Evolutionary conservation across 805 yeast genomes (phyloP), one percentile per base, ranked within the genome.

Genomic region (Nakazawaea wickerhamii): DNA sequence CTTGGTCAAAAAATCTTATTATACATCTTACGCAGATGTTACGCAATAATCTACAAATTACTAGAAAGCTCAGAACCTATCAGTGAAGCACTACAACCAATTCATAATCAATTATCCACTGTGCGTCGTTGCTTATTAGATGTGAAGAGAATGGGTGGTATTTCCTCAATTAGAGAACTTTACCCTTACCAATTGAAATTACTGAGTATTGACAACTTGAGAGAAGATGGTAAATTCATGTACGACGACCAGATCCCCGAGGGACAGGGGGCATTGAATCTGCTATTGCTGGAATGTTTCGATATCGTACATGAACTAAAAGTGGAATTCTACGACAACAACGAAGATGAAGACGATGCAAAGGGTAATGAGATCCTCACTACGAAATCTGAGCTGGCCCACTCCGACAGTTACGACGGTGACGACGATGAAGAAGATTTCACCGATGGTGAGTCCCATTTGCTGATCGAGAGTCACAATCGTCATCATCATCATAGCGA

Each of bases 111-210:
- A 64, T 65, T 93, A 48, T 77, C 87, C 9, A 93, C 99, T 0
- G 95, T 91, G 14, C 78, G 95, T 51, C 75, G 95, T 52, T 93
- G 98, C 59, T 64, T 93, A 37, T 67, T 89, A 46, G 98, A 93
- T 53, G 82, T 93, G 47, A 87, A 87, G 64, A 73, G 95, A 58
- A 81, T 89, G 74, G 97, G 96, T 36, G 98, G 98, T 4, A 74
- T 93, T 37, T 81, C 84, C 43, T 82, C 84, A 44, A 75, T 85
- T 48, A 76, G 98, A 49, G 99, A 93, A 58, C 69, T 93, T 42
- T 93, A 90, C 56, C 99, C 99, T 5, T 93, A 87, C 59, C 98
- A 93, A 63, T 78, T 93, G 79, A 93, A 93, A 64, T 71, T 93
- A 43, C 93, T 95, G 2, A 81, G 93, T 13, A 71, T 93, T 46